A percentile compares a stretch with the other conserved stretches of the same genome.
phyloP scores from a whole-genome alignment of 352 stramenopile species.

The Phytopythium kandeliae region DNA sequence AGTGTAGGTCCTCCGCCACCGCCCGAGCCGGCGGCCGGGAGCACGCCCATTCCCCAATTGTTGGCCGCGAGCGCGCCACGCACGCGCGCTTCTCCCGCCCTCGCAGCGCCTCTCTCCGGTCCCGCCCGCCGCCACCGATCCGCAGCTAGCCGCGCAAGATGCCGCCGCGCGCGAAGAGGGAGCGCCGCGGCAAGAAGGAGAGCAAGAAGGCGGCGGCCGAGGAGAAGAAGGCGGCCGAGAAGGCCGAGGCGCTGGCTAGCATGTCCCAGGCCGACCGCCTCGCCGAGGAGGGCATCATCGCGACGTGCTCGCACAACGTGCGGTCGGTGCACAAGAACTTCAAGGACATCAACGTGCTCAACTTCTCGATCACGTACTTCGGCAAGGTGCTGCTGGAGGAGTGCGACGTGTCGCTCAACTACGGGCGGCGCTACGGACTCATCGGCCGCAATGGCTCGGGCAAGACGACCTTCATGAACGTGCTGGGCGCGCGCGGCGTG shows the following conservation, averaged over 20 bases:
- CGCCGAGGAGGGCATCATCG: constrained; percentile 92
- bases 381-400: constrained; percentile 95
- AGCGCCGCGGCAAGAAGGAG: constrained; percentile 77
- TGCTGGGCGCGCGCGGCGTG: constrained; percentile 92
- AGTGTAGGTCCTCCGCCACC: too few species aligned
- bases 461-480: constrained; percentile 97
- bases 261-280: constrained; percentile 88
- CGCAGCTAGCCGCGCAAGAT: constrained; percentile 17
- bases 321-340: constrained; percentile 92
- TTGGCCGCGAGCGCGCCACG: too few species aligned
- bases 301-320: constrained; percentile 93
- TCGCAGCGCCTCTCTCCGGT: too few species aligned
- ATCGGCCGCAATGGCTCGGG: constrained; percentile 95
- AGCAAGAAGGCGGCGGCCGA: constrained; percentile 68
- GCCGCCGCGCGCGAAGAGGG: constrained; percentile 62
- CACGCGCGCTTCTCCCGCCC: too few species aligned
- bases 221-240: constrained; percentile 72
- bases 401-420: constrained; percentile 96
- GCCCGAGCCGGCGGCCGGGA: too few species aligned
- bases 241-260: constrained; percentile 49
- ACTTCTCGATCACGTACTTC: constrained; percentile 96
- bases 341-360: constrained; percentile 97
- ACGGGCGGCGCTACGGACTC: constrained; percentile 96
- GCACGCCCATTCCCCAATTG: too few species aligned
- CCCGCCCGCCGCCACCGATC: neutral